These are phyloP conservation scores for Saccharomycopsis sp. DNA, from an alignment of 805 yeast species.

Conservation along the genomic window DNA sequence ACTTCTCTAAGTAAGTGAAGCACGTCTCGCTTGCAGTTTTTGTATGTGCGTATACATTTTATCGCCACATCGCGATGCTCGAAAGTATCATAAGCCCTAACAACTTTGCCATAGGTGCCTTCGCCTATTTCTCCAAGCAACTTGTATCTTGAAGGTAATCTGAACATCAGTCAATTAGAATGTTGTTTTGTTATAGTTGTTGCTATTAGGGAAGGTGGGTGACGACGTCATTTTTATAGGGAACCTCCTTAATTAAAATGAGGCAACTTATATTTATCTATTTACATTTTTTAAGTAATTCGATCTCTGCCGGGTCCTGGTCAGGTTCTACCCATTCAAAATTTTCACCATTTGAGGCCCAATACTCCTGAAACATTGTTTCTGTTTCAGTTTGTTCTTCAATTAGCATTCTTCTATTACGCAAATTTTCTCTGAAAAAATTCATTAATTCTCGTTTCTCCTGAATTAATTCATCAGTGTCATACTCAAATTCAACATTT, in stretches of 20 bases:
- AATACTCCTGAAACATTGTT: constrained; percentile 65
- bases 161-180: no score
- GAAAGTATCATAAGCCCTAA: background rate
- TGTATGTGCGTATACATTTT: no score
- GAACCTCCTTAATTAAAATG: no score
- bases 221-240: background rate
- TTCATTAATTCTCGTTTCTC: constrained; percentile 12
- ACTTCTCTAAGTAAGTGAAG: constrained; percentile 1
- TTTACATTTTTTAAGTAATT: constrained; percentile 19
- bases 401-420: constrained; percentile 30
- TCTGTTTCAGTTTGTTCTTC: constrained; percentile 57
- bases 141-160: constrained; percentile 2
- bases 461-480: background rate
- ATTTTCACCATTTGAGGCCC: constrained; percentile 83
- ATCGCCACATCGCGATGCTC: background rate
- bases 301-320: constrained; percentile 73
- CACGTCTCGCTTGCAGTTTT: no score
- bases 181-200: background rate
- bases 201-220: background rate
- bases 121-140: constrained; percentile 1
- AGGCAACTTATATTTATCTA: no score
- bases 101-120: background rate
- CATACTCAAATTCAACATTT: constrained; percentile 4
- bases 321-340: constrained; percentile 89
- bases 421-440: constrained; percentile 23